phyloP scores from a whole-genome alignment of 345 rosid genomes.

The Ricinus communis region DNA sequence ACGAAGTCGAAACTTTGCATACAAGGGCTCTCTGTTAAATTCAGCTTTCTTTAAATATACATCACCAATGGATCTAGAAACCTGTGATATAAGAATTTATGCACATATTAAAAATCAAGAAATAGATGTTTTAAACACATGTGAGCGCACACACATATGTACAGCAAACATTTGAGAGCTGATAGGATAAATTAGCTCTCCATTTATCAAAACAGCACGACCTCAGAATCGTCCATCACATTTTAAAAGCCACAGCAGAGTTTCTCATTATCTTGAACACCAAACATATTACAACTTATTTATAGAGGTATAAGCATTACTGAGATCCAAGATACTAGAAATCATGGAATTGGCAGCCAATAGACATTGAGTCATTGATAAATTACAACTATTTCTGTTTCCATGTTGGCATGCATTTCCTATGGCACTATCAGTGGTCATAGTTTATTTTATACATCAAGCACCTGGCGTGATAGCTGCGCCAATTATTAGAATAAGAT shows the following conservation, averaged over 20 bases:
- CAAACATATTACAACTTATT: neutral
- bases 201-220: neutral
- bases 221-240: neutral
- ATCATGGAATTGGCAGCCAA: neutral
- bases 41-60: conserved; percentile 35
- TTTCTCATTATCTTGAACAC: neutral
- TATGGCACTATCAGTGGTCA: too few species aligned
- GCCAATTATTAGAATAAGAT: neutral
- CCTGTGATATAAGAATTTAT: conserved; percentile 11
- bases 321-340: neutral
- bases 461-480: neutral
- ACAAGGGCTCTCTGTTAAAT: conserved; percentile 33
- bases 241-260: neutral
- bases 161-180: neutral
- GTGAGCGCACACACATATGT: neutral
- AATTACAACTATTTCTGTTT: neutral
- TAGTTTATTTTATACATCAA: neutral
- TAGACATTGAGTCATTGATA: too few species aligned
- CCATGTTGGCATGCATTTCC: neutral
- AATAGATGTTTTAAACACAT: neutral
- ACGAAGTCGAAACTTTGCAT: conserved; percentile 32
- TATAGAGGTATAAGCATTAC: neutral
- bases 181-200: neutral
- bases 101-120: neutral
- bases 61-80: conserved; percentile 39